Conservation (phyloP, 257 asterid genomes). For the Solanum rostratum region DNA sequence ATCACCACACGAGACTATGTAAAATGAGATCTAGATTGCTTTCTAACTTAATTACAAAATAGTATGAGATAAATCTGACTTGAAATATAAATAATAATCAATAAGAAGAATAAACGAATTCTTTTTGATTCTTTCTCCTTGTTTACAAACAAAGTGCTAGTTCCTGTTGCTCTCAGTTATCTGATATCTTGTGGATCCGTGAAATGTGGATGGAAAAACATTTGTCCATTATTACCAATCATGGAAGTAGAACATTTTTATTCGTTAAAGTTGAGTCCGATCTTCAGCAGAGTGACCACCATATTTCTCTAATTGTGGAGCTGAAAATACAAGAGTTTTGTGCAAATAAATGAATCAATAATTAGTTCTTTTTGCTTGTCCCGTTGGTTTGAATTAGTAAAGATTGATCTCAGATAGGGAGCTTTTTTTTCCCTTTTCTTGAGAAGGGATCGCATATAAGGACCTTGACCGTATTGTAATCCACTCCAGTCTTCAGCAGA, state of each 20-base stretch:
- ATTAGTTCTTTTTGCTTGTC: not conserved
- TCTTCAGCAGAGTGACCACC: not conserved
- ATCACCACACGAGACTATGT: not conserved
- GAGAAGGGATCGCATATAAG: not conserved
- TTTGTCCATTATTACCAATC: not conserved
- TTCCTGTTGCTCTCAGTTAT: not conserved
- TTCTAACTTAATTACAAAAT: not conserved
- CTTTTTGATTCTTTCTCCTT: too few species aligned
- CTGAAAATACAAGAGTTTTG: not conserved
- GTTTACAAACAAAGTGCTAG: not conserved
- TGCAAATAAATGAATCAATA: not conserved
- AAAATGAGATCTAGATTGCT: not conserved
- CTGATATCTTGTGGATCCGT: not conserved
- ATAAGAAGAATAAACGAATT: too few species aligned
- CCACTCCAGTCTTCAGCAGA: not conserved
- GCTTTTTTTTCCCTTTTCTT: not conserved
- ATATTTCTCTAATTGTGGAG: not conserved
- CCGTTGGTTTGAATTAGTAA: not conserved
- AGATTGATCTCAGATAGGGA: not conserved
- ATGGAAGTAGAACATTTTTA: not conserved
- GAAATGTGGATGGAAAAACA: not conserved
- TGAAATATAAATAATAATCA: too few species aligned
- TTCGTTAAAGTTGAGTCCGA: not conserved
- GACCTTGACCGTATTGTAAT: not conserved
- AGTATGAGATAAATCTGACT: not conserved